Base-by-base conservation (phyloP, 495 filamentous ascomycete genomes). In the Pyrenula massariospora region DNA sequence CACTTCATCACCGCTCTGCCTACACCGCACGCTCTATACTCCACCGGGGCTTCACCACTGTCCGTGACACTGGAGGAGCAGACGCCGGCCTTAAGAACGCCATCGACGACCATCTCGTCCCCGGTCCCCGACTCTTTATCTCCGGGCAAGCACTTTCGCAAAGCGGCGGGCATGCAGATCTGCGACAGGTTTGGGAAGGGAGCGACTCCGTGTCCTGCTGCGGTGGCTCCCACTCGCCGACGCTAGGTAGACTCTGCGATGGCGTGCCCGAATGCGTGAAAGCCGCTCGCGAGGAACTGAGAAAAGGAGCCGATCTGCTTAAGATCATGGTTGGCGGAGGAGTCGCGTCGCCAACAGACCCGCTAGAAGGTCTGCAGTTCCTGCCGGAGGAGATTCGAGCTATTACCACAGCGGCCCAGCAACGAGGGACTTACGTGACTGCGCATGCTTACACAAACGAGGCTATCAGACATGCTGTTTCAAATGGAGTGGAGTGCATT, bases 271-370 rank as follows among this genome's bases (percentile, higher is more conserved):
- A 75, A 50, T 81, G 77, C 56, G 65, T 78, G 52, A 68, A 71
- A 25, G 68, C 68, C 24, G 75, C 73, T 0, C 67, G 78, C 12
- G 78, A 82, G 48, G 75, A 79, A 58, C 63, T 82, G 12, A 68
- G 79, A 15, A 67, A 62, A 0, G 78, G 79, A 1, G 74, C 77
- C 0, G 73, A 81, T 52, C 80, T 81, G 56, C 71, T 82, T 65
- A 82, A 82, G 65, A 80, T 82, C 55, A 80, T 82, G 77, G 65
- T 69, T 12, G 73, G 73, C 2, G 77, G 78, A 2, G 78, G 79
- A 2, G 79, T 82, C 3, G 77, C 73, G 0, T 72, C 65, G 24
- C 77, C 77, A 0, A 76, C 78, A 0, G 78, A 81, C 59, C 63
- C 63, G 52, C 57, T 82, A 12, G 69, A 76, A 24, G 69, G 69